Conservation (phyloP, 2,329 filamentous ascomycete species). For the Calonectria multiphialidica region DNA sequence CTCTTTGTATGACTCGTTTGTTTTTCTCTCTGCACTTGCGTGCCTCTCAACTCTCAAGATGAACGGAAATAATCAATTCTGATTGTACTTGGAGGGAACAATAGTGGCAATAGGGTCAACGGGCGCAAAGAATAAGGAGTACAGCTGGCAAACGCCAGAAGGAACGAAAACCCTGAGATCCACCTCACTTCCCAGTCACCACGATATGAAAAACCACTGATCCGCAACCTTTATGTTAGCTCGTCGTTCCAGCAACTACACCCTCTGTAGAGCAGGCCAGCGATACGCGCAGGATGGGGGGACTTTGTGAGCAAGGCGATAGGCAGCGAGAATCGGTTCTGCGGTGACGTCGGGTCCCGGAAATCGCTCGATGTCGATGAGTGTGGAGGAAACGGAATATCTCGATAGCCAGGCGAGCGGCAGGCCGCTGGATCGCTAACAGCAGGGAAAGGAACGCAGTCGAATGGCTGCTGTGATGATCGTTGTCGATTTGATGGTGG, state of each 20-base stretch:
- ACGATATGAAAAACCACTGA: slow-evolving; percentile 46
- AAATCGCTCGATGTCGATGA: slow-evolving; percentile 21
- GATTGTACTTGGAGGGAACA: slow-evolving; percentile 59
- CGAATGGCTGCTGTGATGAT: slow-evolving; percentile 20
- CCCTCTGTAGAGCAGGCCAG: slow-evolving; percentile 40
- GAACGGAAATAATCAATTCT: slow-evolving; percentile 64
- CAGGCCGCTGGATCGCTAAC: not conserved
- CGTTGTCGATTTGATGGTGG: slow-evolving; percentile 33
- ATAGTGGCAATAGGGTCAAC: slow-evolving; percentile 50
- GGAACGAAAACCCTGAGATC: slow-evolving; percentile 51
- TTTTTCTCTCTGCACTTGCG: slow-evolving; percentile 52
- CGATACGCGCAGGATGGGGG: slow-evolving; percentile 26
- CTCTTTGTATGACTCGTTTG: slow-evolving; percentile 46
- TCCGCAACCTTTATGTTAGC: slow-evolving; percentile 47
- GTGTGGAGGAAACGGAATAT: not conserved
- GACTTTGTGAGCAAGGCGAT: slow-evolving; percentile 14
- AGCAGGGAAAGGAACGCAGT: slow-evolving; percentile 1
- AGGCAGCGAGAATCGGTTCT: not conserved
- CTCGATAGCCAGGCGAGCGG: not conserved
- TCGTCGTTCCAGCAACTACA: slow-evolving; percentile 37
- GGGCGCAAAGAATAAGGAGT: slow-evolving; percentile 54
- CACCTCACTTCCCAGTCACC: slow-evolving; percentile 53
- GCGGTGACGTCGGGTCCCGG: not conserved
- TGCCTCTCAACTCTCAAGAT: slow-evolving; percentile 53
- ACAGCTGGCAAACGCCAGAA: slow-evolving; percentile 53